Evolutionary conservation across 2,329 filamentous ascomycete genomes (phyloP), one percentile per base, ranked within the genome.

Genomic region (Hypoxylon sp.): DNA sequence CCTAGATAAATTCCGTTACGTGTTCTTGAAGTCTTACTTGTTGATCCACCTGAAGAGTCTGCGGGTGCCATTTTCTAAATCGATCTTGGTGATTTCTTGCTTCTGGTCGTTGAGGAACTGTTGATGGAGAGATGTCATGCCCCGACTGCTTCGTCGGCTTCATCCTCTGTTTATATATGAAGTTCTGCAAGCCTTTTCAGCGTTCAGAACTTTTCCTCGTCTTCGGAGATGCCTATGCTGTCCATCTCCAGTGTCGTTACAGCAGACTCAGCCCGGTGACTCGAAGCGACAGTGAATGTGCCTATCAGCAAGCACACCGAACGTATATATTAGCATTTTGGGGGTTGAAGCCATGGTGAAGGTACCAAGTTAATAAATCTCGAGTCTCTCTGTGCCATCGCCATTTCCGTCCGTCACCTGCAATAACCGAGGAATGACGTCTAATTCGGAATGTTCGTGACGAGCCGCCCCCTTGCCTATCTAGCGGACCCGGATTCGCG

Each of bases 61-160:
- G 55, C 59, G 16, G 62, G 59, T 24, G 67, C 33, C 67, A 70
- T 70, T 38, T 56, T 61, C 22, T 33, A 36, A 26, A 22, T 45
- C 2, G 11, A 20, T 36, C 14, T 54, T n/a, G n/a, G 22, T 44
- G 3, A 0, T 30, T 40, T 40, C 14, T 61, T 54, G 28, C 12
- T 50, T 33, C 50, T 61, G 49, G 8, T 59, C 11, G 52, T 45
- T 20, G 32, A 42, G 11, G 44, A 46, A 9, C 20, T 53, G 38
- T 16, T 54, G 56, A 26, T 64, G 36, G 12, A 16, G 46, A 54
- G 45, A 24, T 52, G 12, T 51, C 24, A 20, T 45, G 40, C 40
- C 20, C 11, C 5, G 8, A 28, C 20, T 40, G 11, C 22, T 40
- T 48, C 45, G 9, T 56, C n/a, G 49, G n/a, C 48, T 33, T 57